Conservation (phyloP, 2,329 filamentous ascomycete genomes). For the Cytospora leucostoma region DNA sequence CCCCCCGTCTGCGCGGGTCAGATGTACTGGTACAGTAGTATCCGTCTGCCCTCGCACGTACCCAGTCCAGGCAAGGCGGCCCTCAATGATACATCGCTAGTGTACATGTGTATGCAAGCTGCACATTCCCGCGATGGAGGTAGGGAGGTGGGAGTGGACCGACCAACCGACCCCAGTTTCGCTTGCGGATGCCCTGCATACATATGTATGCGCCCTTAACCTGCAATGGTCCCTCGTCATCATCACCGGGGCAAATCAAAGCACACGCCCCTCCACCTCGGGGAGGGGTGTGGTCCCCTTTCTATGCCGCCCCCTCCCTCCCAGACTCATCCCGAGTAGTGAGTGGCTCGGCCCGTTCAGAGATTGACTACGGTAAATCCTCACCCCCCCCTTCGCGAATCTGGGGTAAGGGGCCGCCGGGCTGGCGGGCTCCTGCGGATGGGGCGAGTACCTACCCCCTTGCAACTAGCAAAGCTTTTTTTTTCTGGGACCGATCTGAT, state of each 20-base stretch:
- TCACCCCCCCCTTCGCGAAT: background rate
- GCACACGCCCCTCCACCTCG: background rate
- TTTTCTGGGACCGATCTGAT: background rate
- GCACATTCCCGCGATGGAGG: background rate
- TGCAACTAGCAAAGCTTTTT: background rate
- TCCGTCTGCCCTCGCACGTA: constrained; percentile 12
- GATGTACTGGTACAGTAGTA: constrained; percentile 28
- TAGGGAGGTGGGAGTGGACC: background rate
- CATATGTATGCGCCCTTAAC: background rate
- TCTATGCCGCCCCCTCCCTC: background rate
- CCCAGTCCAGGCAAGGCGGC: constrained; percentile 16
- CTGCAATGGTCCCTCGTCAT: background rate
- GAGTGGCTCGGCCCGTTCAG: background rate
- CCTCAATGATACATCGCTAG: background rate
- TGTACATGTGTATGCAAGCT: background rate
- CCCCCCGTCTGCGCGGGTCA: constrained; percentile 13
- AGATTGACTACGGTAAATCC: background rate
- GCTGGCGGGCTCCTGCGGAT: background rate
- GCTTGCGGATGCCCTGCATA: background rate
- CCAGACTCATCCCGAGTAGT: background rate
- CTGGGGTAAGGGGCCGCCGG: background rate
- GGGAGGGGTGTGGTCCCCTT: background rate
- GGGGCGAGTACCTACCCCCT: background rate
- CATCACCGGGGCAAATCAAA: background rate
- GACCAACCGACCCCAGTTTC: background rate